Evolutionary conservation across 148 eudicot genomes (phyloP).

Genomic region (Selenicereus undatus): DNA sequence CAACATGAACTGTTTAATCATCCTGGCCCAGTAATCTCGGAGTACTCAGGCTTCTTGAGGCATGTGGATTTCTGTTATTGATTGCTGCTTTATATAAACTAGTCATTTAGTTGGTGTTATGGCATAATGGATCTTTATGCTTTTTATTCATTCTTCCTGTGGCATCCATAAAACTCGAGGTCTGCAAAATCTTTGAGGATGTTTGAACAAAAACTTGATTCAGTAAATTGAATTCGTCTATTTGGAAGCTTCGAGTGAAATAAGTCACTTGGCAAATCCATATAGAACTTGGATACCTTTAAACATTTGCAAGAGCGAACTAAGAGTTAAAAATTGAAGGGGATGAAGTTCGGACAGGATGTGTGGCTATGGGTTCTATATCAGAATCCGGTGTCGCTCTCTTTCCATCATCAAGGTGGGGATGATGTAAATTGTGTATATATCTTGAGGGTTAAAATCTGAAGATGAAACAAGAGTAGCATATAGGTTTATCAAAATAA

Average conservation of each 20-base stretch:
- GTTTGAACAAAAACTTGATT: too few species aligned
- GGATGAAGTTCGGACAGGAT: not conserved
- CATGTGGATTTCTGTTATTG: not conserved
- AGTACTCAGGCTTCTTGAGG: not conserved
- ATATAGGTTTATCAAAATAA: too few species aligned
- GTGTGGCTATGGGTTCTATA: not conserved
- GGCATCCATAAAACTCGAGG: not conserved
- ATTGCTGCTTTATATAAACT: not conserved
- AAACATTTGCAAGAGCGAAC: not conserved
- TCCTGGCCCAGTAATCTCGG: not conserved
- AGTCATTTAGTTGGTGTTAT: not conserved
- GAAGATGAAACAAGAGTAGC: not conserved
- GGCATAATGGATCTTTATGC: not conserved
- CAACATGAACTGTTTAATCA: not conserved
- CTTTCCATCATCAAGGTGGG: not conserved
- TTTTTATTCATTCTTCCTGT: not conserved
- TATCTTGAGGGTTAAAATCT: not conserved
- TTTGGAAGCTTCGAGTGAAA: not conserved
- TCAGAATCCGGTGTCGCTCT: not conserved
- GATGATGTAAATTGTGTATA: not conserved
- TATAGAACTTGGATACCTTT: not conserved
- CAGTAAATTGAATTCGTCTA: not conserved
- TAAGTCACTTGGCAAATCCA: too few species aligned
- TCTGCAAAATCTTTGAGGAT: not conserved
- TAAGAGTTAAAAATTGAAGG: not conserved